These are phyloP conservation scores for Sugiyamaella floridensis DNA, from an alignment of 805 yeast species.

Conservation along the genomic window DNA sequence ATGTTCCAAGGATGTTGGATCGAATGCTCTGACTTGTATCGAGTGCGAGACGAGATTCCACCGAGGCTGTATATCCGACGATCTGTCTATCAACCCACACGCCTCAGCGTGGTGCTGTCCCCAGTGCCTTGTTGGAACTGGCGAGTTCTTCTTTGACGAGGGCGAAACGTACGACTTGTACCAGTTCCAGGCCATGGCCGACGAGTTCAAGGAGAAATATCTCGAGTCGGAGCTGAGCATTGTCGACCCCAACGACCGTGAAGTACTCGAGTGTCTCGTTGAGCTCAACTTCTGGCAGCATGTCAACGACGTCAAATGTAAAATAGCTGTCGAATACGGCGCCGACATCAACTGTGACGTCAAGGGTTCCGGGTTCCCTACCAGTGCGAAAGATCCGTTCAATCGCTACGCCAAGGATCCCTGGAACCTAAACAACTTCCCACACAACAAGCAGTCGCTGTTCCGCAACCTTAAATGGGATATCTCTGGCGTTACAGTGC, in stretches of 20 bases:
- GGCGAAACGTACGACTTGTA: slow-evolving; percentile 47
- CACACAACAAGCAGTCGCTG: slow-evolving; percentile 29
- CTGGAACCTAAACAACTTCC: slow-evolving; percentile 35
- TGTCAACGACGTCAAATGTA: slow-evolving; percentile 25
- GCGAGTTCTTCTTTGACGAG: slow-evolving; percentile 84
- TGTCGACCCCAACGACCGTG: slow-evolving; percentile 12
- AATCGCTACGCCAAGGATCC: slow-evolving; percentile 30
- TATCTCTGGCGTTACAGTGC: slow-evolving; percentile 87
- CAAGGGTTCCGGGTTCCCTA: slow-evolving; percentile 35
- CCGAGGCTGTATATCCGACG: slow-evolving; percentile 56
- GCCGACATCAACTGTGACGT: slow-evolving; percentile 34
- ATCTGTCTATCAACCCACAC: slow-evolving; percentile 43
- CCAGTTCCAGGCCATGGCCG: slow-evolving; percentile 54
- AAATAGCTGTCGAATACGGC: slow-evolving; percentile 35
- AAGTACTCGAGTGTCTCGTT: slow-evolving; percentile 19
- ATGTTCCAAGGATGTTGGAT: slow-evolving; percentile 21
- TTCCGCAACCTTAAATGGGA: slow-evolving; percentile 29
- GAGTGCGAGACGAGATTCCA: slow-evolving; percentile 71
- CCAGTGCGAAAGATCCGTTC: slow-evolving; percentile 24
- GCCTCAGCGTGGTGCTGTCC: slow-evolving; percentile 71
- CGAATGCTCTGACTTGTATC: slow-evolving; percentile 42
- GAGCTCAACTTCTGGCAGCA: slow-evolving; percentile 34
- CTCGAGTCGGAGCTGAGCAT: slow-evolving; percentile 26
- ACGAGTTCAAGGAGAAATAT: slow-evolving; percentile 40
- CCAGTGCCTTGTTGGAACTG: slow-evolving; percentile 76